Conservation (phyloP, 148 eudicot species). For the Fallopia convolvulus region DNA sequence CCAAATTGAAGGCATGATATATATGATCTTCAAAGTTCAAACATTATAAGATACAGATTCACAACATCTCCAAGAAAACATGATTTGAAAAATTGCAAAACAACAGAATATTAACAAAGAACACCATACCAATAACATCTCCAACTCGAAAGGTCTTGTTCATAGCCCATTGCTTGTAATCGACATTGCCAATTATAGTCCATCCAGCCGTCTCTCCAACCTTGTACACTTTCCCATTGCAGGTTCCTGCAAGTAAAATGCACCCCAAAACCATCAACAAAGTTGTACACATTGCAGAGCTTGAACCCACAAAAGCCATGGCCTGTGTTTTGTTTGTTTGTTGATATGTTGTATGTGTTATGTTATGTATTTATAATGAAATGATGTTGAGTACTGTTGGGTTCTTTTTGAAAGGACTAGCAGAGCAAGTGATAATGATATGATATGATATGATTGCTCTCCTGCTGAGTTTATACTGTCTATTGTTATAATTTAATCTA, state of each 20-base stretch:
- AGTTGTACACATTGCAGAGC: neutral
- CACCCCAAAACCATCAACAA: neutral
- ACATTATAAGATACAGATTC: too few relatives aligned
- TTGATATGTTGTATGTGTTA: neutral
- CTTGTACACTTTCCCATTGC: conserved; percentile 37
- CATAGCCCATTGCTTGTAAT: conserved; percentile 81
- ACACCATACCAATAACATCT: conserved; percentile 55
- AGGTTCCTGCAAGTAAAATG: neutral
- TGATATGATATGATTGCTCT: neutral
- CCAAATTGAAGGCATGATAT: too few relatives aligned
- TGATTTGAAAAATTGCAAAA: neutral
- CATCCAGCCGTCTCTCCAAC: conserved; percentile 87
- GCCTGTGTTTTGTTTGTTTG: neutral
- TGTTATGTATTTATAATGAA: neutral
- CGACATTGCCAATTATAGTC: conserved; percentile 76
- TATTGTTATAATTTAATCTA: too few relatives aligned
- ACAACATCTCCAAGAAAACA: too few relatives aligned
- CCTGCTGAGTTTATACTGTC: neutral
- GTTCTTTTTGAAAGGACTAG: too few relatives aligned
- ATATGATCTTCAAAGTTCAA: too few relatives aligned
- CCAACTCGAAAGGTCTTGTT: conserved; percentile 58
- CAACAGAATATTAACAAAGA: neutral
- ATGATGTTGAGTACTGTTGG: neutral
- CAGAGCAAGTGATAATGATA: neutral
- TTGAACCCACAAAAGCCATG: neutral